Evolutionary conservation across 1,284 basidiomycete genomes (phyloP).

Genomic region (Athelia psychrophila): DNA sequence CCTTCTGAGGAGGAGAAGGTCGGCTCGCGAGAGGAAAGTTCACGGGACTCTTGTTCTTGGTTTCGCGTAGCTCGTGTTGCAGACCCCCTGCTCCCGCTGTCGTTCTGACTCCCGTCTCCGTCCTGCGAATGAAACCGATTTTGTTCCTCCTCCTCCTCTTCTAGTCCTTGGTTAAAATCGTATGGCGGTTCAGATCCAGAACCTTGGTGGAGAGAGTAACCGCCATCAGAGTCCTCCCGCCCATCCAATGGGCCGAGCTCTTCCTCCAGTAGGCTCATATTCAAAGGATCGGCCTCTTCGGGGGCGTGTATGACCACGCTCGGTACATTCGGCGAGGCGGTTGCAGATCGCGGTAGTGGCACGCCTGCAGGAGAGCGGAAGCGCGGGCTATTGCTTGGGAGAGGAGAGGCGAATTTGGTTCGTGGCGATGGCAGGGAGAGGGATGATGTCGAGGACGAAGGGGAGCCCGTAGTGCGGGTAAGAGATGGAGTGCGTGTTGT

Average conservation of each 20-base stretch:
- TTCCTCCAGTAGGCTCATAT: too few species aligned
- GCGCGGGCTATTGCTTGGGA: slow-evolving; percentile 21
- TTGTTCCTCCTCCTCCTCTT: neutral
- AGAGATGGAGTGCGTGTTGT: slow-evolving; percentile 70
- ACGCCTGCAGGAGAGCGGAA: slow-evolving; percentile 44
- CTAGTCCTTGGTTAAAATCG: neutral
- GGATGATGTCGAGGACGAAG: slow-evolving; percentile 58
- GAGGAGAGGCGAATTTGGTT: too few species aligned
- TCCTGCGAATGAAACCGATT: neutral
- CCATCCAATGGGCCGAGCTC: neutral
- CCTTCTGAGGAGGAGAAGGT: slow-evolving; percentile 65
- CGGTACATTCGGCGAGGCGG: slow-evolving; percentile 41
- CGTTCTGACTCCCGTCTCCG: slow-evolving; percentile 2
- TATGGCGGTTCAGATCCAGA: too few species aligned
- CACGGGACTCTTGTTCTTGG: neutral
- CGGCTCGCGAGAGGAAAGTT: slow-evolving; percentile 42
- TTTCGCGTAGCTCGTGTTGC: neutral
- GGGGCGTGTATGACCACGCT: slow-evolving; percentile 4
- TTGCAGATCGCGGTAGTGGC: slow-evolving; percentile 55
- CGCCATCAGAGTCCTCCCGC: neutral
- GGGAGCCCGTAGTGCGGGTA: slow-evolving; percentile 61
- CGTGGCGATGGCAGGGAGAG: slow-evolving; percentile 45
- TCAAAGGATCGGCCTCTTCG: neutral
- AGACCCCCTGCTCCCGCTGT: too few species aligned
- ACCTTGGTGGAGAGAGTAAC: neutral